A percentile compares a stretch with the other conserved stretches of the same genome.
Conservation (phyloP, 805 yeast genomes). For the Saturnispora dispora region DNA sequence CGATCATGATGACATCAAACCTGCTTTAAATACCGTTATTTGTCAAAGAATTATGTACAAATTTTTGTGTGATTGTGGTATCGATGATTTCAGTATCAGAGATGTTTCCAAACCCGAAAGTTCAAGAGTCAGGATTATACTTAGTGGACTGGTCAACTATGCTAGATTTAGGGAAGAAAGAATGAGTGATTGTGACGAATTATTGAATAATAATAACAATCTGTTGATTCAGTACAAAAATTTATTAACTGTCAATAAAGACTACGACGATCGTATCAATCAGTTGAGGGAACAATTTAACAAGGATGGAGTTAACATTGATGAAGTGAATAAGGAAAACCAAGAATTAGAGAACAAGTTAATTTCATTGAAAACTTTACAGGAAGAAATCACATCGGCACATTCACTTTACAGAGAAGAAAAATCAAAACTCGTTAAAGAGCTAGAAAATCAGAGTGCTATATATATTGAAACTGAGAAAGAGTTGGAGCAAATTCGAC, state of each 20-base stretch:
- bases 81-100: conserved; percentile 63
- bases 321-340: conserved; percentile 41
- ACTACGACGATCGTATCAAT: conserved; percentile 25
- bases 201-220: conserved; percentile 46
- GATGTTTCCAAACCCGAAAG: conserved; percentile 79
- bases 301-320: conserved; percentile 28
- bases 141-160: conserved; percentile 79
- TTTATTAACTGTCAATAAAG: conserved; percentile 33
- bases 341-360: conserved; percentile 52
- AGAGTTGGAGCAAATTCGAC: conserved; percentile 49
- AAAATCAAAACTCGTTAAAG: conserved; percentile 47
- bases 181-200: conserved; percentile 56
- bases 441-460: conserved; percentile 53
- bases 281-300: conserved; percentile 14
- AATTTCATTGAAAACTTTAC: conserved; percentile 48
- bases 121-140: conserved; percentile 47
- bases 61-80: conserved; percentile 65
- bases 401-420: conserved; percentile 56
- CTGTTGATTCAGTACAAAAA: conserved; percentile 37
- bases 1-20: conserved; percentile 16
- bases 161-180: conserved; percentile 78
- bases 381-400: conserved; percentile 52
- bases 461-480: conserved; percentile 46
- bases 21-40: conserved; percentile 42
- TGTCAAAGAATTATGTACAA: conserved; percentile 51